A percentile compares a stretch with the other conserved stretches of the same genome.
Evolutionary conservation across 306 rosid species (phyloP).

Genomic region (Crotalaria pallida): DNA sequence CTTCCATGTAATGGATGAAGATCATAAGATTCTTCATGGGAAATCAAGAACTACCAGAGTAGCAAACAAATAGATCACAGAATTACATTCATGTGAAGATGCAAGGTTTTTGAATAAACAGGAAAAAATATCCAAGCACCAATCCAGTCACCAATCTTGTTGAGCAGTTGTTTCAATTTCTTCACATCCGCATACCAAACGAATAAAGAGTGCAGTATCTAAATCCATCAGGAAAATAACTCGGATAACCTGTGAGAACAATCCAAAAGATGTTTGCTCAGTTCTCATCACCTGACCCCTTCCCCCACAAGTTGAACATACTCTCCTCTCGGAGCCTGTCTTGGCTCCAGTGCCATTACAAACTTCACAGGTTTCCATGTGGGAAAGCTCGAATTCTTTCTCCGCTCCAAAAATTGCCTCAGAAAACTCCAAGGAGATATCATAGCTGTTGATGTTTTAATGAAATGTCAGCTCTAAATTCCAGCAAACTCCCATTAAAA

Average conservation of each 20-base stretch:
- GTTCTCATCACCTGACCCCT: constrained; percentile 99
- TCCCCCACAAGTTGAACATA: constrained; percentile 97
- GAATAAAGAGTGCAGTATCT: neutral
- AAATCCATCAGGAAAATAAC: constrained; percentile 8
- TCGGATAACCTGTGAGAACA: constrained; percentile 88
- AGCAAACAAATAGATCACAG: constrained; percentile 5
- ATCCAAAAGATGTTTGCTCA: constrained; percentile 97
- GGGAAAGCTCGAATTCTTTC: constrained; percentile 89
- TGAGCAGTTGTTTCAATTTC: neutral
- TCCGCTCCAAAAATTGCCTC: constrained; percentile 93
- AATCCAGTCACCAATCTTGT: neutral
- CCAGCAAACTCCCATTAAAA: constrained; percentile 1
- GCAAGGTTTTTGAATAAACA: neutral
- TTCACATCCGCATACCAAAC: neutral
- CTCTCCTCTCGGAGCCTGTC: constrained; percentile 75
- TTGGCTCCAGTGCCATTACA: constrained; percentile 88
- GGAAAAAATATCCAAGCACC: neutral
- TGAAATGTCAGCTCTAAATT: constrained; percentile 28
- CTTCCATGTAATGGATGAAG: neutral
- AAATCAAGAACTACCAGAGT: neutral
- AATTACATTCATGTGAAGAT: constrained; percentile 13
- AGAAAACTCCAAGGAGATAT: constrained; percentile 70
- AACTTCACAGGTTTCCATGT: constrained; percentile 89
- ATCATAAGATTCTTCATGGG: neutral
- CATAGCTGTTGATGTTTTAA: constrained; percentile 67